These are phyloP conservation scores for Xylaria scruposa DNA, from an alignment of 495 filamentous ascomycete species.

Conservation along the genomic window DNA sequence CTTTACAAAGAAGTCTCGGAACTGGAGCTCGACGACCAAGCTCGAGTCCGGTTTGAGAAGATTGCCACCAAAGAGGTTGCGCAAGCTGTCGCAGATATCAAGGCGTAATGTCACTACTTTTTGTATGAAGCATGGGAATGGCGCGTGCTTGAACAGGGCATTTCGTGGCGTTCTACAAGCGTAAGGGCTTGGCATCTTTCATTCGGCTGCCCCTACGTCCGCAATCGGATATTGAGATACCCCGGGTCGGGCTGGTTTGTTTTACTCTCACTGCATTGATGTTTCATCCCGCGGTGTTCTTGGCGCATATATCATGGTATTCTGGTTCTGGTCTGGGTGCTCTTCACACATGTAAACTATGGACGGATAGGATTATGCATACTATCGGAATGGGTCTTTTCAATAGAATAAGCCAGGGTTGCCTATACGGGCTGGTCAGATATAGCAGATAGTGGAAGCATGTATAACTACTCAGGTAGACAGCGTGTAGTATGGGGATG, in stretches of 20 bases:
- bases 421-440: conserved; percentile 10
- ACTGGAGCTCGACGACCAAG: conserved; percentile 57
- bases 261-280: conserved; percentile 21
- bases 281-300: conserved; percentile 17
- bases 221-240: conserved; percentile 22
- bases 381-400: conserved; percentile 19
- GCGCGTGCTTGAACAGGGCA: conserved; percentile 24
- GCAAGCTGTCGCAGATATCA: conserved; percentile 61
- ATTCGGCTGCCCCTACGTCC: conserved; percentile 2
- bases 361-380: conserved; percentile 23
- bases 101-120: conserved; percentile 41
- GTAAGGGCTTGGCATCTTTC: neutral
- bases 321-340: conserved; percentile 15
- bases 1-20: conserved; percentile 83
- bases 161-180: conserved; percentile 23
- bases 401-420: conserved; percentile 22
- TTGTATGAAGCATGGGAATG: conserved; percentile 20
- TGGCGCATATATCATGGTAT: conserved; percentile 21
- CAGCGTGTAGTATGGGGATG: conserved; percentile 6
- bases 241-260: conserved; percentile 24
- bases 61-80: conserved; percentile 77
- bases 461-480: conserved; percentile 26
- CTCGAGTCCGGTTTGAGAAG: conserved; percentile 68
- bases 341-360: conserved; percentile 23
- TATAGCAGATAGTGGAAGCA: conserved; percentile 12